Conservation (phyloP, 345 rosid species). For the Physaria fendleri region DNA sequence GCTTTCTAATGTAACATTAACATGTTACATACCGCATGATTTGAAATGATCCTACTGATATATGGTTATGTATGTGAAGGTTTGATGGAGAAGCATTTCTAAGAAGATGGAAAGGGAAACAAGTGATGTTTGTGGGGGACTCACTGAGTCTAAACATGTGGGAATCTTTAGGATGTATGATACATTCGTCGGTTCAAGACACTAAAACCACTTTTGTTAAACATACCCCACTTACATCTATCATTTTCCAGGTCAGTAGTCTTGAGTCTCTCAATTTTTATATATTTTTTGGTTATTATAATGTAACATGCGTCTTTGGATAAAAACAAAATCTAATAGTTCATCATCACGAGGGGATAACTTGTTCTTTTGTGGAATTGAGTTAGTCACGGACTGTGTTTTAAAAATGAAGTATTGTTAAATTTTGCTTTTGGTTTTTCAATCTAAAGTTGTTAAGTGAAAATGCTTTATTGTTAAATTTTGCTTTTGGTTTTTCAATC, state of each 20-base stretch:
- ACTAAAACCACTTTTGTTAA: slow-evolving; percentile 36
- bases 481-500: no score
- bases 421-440: slow-evolving; percentile 4
- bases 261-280: background rate
- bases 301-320: background rate
- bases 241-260: slow-evolving; percentile 66
- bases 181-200: slow-evolving; percentile 61
- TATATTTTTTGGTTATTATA: background rate
- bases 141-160: slow-evolving; percentile 83
- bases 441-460: background rate
- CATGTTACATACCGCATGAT: no score
- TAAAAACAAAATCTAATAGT: slow-evolving; percentile 21
- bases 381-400: slow-evolving; percentile 19
- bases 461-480: no score
- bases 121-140: slow-evolving; percentile 97
- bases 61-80: slow-evolving; percentile 32
- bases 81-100: slow-evolving; percentile 65
- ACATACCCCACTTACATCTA: slow-evolving; percentile 42
- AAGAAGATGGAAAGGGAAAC: slow-evolving; percentile 79
- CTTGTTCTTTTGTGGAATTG: slow-evolving; percentile 12
- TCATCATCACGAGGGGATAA: slow-evolving; percentile 24
- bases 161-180: slow-evolving; percentile 72
- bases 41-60: background rate
- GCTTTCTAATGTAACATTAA: no score
- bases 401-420: background rate